These are phyloP conservation scores for Mortierella sp. DNA, from an alignment of 371 early-diverging fungal genomes.

Conservation along the genomic window DNA sequence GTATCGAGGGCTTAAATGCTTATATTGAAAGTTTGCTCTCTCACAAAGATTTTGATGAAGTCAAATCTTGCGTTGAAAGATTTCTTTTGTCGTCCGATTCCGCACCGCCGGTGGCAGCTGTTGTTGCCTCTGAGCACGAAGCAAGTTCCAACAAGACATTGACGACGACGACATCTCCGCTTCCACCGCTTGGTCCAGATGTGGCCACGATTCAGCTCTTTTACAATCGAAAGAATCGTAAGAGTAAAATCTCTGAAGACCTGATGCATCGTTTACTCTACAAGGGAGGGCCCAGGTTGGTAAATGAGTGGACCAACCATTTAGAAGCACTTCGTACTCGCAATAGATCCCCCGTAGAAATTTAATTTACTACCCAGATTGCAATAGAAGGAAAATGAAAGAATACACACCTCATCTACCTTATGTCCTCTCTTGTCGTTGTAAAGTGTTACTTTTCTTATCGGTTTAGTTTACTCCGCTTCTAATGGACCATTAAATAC, in stretches of 20 bases:
- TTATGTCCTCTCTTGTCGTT: too few relatives aligned
- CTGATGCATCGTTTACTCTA: neutral
- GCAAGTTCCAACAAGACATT: neutral
- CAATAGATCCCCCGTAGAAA: neutral
- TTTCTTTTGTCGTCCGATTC: neutral
- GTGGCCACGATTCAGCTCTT: constrained; percentile 9
- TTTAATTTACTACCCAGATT: too few relatives aligned
- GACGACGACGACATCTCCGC: neutral
- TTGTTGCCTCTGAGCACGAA: neutral
- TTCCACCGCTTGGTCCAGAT: constrained; percentile 4
- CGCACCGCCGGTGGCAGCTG: too few relatives aligned
- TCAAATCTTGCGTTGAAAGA: neutral
- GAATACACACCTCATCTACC: too few relatives aligned
- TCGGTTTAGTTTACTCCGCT: too few relatives aligned
- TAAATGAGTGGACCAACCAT: neutral
- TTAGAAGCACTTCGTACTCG: neutral
- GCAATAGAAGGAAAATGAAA: neutral
- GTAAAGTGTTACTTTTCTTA: too few relatives aligned
- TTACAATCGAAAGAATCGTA: neutral
- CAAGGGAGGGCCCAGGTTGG: constrained; percentile 1
- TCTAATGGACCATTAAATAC: too few relatives aligned
- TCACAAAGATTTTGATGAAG: constrained; percentile 18
- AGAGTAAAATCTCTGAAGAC: neutral
- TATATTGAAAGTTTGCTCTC: constrained; percentile 34
- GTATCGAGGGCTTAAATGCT: constrained; percentile 28